A percentile compares a stretch with the other conserved stretches of the same genome.
These are phyloP conservation scores for Cicer chorassanicum DNA, from an alignment of 306 rosid species.

Conservation along the genomic window DNA sequence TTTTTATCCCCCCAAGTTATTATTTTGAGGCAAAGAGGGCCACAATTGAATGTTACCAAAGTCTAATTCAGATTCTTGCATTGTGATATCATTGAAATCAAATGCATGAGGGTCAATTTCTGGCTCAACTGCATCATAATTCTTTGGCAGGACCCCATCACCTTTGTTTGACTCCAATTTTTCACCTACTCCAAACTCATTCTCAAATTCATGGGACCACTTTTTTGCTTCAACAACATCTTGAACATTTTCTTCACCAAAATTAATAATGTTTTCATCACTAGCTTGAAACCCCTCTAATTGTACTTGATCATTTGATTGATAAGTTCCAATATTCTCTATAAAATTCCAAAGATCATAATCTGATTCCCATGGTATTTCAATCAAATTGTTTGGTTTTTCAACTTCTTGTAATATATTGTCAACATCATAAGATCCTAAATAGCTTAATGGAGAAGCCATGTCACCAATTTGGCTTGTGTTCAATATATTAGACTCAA, in stretches of 20 bases:
- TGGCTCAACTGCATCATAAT: slow-evolving; percentile 36
- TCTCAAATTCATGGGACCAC: slow-evolving; percentile 63
- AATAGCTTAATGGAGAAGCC: slow-evolving; percentile 34
- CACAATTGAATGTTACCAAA: slow-evolving; percentile 45
- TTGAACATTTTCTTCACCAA: slow-evolving; percentile 37
- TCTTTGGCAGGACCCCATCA: slow-evolving; percentile 37
- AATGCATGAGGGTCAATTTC: slow-evolving; percentile 39
- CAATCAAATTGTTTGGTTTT: slow-evolving; percentile 43
- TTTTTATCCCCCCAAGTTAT: background rate
- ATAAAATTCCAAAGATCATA: slow-evolving; percentile 73
- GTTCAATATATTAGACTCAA: slow-evolving; percentile 56
- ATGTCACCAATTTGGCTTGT: slow-evolving; percentile 35
- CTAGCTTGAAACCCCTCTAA: background rate
- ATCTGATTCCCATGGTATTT: slow-evolving; percentile 60
- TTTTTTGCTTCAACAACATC: slow-evolving; percentile 47
- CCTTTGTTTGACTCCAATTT: slow-evolving; percentile 39
- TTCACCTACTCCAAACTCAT: slow-evolving; percentile 63
- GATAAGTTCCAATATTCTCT: slow-evolving; percentile 47
- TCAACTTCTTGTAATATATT: slow-evolving; percentile 46
- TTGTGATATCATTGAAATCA: slow-evolving; percentile 43
- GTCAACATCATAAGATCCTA: slow-evolving; percentile 45
- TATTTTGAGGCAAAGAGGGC: slow-evolving; percentile 50
- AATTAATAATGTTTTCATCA: too few species aligned
- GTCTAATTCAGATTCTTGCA: slow-evolving; percentile 40
- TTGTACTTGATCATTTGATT: slow-evolving; percentile 46